A percentile compares a stretch with the other conserved stretches of the same genome.
Conservation (phyloP, 2,329 filamentous ascomycete genomes). For the Trichocomaceae sp. region DNA sequence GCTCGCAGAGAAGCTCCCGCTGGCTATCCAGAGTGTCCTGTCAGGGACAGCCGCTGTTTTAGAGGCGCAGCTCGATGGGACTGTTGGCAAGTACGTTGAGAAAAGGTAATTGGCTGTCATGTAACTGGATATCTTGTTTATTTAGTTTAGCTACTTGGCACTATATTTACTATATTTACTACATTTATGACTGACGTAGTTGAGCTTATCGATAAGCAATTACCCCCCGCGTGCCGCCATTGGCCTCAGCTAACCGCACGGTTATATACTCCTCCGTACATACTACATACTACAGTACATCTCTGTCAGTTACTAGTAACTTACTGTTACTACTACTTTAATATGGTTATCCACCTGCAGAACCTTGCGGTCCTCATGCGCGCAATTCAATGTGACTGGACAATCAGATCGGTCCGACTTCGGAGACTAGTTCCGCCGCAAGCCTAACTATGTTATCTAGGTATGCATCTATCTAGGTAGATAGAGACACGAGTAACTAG, state of each 20-base stretch:
- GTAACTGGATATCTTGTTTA: neutral
- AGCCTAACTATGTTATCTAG: neutral
- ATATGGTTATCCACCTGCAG: neutral
- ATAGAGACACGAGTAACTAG: too few relatives aligned
- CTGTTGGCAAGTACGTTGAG: slow-evolving; percentile 46
- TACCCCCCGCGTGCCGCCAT: neutral
- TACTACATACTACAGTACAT: too few relatives aligned
- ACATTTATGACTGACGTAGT: too few relatives aligned
- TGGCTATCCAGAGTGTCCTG: slow-evolving; percentile 55
- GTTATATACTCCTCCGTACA: too few relatives aligned
- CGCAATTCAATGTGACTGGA: neutral
- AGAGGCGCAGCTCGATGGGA: slow-evolving; percentile 54
- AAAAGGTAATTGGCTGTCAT: neutral
- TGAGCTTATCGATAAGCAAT: too few relatives aligned
- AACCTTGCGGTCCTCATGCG: neutral
- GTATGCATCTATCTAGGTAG: too few relatives aligned
- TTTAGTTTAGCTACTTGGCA: too few relatives aligned
- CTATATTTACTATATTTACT: too few relatives aligned
- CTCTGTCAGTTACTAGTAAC: too few relatives aligned
- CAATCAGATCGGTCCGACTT: neutral
- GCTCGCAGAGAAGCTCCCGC: slow-evolving; percentile 47
- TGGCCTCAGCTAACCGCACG: slow-evolving; percentile 3
- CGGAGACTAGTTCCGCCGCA: neutral
- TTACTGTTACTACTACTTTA: too few relatives aligned
- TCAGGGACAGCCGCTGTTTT: slow-evolving; percentile 54